Percentiles rank a stretch among this genome's conserved stretches.
These are phyloP conservation scores for Citrus reticulata DNA, from an alignment of 345 rosid species.

Conservation along the genomic window DNA sequence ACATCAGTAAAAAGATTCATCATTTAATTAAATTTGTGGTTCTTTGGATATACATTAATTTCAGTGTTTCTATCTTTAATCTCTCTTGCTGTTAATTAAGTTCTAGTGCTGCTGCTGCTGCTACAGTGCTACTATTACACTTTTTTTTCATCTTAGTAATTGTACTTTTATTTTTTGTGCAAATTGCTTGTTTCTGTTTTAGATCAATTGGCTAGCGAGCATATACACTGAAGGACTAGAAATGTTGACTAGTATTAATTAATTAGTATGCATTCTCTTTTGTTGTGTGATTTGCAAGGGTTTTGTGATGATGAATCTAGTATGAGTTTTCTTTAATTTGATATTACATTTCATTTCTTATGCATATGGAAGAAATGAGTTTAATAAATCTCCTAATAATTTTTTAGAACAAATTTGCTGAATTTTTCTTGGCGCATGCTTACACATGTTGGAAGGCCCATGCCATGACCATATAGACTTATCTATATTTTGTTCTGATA, in stretches of 20 bases:
- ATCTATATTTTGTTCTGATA: not conserved
- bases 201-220: not conserved
- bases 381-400: not conserved
- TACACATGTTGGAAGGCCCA: conserved; percentile 4
- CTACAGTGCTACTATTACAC: not conserved
- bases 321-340: no score
- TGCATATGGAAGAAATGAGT: not conserved
- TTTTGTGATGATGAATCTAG: conserved; percentile 12
- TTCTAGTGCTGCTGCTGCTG: not conserved
- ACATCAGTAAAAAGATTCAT: not conserved
- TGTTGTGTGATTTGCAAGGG: conserved; percentile 1
- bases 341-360: not conserved
- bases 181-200: not conserved
- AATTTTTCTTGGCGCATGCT: conserved; percentile 15
- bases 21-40: not conserved
- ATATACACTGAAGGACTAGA: not conserved
- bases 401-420: not conserved
- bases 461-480: not conserved
- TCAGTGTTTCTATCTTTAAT: conserved; percentile 6
- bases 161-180: conserved; percentile 1
- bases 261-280: not conserved
- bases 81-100: not conserved
- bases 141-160: not conserved
- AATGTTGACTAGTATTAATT: not conserved
- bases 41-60: not conserved